These are phyloP conservation scores for Gossypium trilobum DNA, from an alignment of 441 rosid genomes.

Conservation along the genomic window DNA sequence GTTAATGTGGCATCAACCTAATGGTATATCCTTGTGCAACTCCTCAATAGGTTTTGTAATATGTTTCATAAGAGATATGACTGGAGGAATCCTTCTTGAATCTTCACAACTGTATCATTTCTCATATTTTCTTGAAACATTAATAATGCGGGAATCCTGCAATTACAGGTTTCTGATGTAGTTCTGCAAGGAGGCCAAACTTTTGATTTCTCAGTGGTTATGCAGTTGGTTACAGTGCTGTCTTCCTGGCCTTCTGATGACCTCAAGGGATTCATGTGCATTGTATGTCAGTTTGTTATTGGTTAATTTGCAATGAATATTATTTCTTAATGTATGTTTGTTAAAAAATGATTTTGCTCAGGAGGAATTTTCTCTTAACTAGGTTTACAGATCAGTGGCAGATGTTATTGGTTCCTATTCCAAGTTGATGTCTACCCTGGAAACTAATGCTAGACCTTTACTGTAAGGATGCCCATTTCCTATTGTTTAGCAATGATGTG, in stretches of 20 bases:
- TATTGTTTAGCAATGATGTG: constrained; percentile 4
- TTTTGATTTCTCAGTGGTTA: constrained; percentile 63
- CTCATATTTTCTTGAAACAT: constrained; percentile 6
- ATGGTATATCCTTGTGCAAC: background rate
- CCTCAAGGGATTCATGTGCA: constrained; percentile 68
- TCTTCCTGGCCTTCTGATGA: constrained; percentile 46
- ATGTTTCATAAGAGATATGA: background rate
- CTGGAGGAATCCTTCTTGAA: background rate
- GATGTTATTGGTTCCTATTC: constrained; percentile 93
- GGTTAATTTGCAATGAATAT: background rate
- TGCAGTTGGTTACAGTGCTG: constrained; percentile 72
- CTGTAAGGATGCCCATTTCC: constrained; percentile 48
- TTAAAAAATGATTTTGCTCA: constrained; percentile 3
- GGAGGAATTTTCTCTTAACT: constrained; percentile 17
- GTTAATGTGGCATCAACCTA: background rate
- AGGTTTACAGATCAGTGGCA: constrained; percentile 90
- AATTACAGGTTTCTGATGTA: constrained; percentile 75
- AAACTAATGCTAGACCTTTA: constrained; percentile 52
- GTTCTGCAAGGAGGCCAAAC: constrained; percentile 58
- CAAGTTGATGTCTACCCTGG: constrained; percentile 70
- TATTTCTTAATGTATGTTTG: background rate
- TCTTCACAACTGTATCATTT: background rate
- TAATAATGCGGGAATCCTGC: constrained; percentile 18
- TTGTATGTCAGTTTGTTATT: constrained; percentile 51
- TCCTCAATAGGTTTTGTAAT: background rate